Evolutionary conservation across 495 filamentous ascomycete genomes (phyloP).

Genomic region (Lichina pygmaea): DNA sequence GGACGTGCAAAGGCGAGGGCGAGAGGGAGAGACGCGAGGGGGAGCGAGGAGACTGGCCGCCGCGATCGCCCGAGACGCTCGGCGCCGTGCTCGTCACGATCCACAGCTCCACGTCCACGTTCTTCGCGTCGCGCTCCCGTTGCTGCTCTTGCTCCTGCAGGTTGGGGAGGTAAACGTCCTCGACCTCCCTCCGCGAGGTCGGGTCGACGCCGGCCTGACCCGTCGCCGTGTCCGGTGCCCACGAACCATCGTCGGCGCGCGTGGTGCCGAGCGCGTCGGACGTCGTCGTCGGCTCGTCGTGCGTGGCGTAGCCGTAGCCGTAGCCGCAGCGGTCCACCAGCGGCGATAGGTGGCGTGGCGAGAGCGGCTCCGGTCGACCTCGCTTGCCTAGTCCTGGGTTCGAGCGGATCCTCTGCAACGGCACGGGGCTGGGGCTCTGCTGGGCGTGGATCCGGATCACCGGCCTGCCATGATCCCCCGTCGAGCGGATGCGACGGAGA

Average conservation of each 20-base stretch:
- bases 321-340: not conserved
- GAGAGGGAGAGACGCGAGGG: not conserved
- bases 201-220: slow-evolving; percentile 9
- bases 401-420: not conserved
- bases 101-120: slow-evolving; percentile 9
- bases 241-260: not conserved
- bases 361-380: not conserved
- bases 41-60: not conserved
- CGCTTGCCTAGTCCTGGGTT: not conserved
- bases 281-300: not conserved
- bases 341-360: not conserved
- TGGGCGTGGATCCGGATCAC: too few species aligned
- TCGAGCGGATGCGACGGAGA: too few species aligned
- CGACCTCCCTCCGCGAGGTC: slow-evolving; percentile 4
- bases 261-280: not conserved
- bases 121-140: slow-evolving; percentile 5
- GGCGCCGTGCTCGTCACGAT: not conserved
- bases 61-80: not conserved
- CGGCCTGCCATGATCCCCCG: too few species aligned
- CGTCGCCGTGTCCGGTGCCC: slow-evolving; percentile 2
- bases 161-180: slow-evolving; percentile 4
- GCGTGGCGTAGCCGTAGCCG: not conserved
- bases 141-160: slow-evolving; percentile 9
- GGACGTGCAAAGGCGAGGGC: not conserved
- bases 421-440: not conserved